Percentiles rank a stretch among this genome's conserved stretches.
These are phyloP conservation scores for Eugenia klotzschiana DNA, from an alignment of 441 rosid genomes.

Conservation along the genomic window DNA sequence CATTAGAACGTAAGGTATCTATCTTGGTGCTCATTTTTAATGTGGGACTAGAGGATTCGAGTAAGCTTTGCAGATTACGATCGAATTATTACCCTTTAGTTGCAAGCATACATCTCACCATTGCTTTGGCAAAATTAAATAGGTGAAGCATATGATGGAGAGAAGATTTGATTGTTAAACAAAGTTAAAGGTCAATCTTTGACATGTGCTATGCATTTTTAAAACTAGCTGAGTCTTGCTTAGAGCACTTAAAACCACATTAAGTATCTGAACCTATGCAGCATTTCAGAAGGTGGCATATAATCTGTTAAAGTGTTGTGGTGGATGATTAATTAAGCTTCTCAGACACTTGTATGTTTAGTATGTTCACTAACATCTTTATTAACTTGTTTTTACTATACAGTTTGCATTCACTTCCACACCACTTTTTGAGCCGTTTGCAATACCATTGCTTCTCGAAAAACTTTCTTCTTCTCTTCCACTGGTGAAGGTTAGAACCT, in stretches of 20 bases:
- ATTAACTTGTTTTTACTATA: neutral
- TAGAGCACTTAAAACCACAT: neutral
- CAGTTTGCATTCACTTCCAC: slow-evolving; percentile 75
- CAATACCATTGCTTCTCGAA: slow-evolving; percentile 74
- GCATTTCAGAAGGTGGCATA: neutral
- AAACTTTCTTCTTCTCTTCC: slow-evolving; percentile 81
- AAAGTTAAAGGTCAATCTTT: neutral
- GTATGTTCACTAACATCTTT: neutral
- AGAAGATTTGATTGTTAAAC: neutral
- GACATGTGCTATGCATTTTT: neutral
- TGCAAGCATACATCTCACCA: neutral
- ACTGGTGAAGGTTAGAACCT: slow-evolving; percentile 58
- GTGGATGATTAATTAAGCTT: neutral
- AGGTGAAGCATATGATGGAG: neutral
- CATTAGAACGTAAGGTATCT: neutral
- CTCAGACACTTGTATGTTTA: neutral
- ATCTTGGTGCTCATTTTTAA: neutral
- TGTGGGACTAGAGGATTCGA: neutral
- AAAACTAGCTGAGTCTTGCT: neutral
- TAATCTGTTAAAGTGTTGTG: neutral
- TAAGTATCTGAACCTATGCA: neutral
- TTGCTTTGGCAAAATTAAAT: neutral
- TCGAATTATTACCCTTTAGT: neutral
- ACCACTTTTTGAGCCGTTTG: slow-evolving; percentile 78
- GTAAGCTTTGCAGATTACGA: neutral